Conservation (phyloP, 2,329 filamentous ascomycete genomes). For the Parastagonospora avenae region DNA sequence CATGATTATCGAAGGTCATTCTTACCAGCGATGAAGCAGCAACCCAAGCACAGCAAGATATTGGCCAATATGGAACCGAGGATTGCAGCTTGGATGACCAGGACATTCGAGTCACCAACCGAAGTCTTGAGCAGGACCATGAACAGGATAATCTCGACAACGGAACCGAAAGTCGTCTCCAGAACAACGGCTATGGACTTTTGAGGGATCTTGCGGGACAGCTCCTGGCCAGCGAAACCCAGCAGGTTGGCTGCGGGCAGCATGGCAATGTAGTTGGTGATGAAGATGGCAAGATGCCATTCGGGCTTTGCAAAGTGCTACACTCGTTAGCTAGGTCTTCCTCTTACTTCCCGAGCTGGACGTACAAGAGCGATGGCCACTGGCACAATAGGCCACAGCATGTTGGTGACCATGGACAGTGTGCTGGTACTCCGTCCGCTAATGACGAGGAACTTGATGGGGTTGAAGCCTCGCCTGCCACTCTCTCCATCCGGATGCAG, state of each 20-base stretch:
- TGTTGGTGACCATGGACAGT: slow-evolving; percentile 68
- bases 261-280: slow-evolving; percentile 77
- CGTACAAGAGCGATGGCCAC: slow-evolving; percentile 68
- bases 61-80: slow-evolving; percentile 83
- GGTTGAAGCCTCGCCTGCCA: slow-evolving; percentile 69
- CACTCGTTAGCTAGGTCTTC: slow-evolving; percentile 6
- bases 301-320: slow-evolving; percentile 60
- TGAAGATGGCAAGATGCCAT: slow-evolving; percentile 68
- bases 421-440: slow-evolving; percentile 67
- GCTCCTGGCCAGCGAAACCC: slow-evolving; percentile 74
- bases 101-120: slow-evolving; percentile 50
- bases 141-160: slow-evolving; percentile 84
- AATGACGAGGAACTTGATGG: slow-evolving; percentile 66
- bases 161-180: slow-evolving; percentile 67
- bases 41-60: slow-evolving; percentile 76
- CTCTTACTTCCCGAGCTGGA: background rate
- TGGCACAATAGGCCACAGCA: slow-evolving; percentile 77
- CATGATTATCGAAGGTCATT: background rate
- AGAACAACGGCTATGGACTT: slow-evolving; percentile 70
- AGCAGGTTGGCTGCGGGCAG: slow-evolving; percentile 76
- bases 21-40: slow-evolving; percentile 73
- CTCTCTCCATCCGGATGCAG: slow-evolving; percentile 66
- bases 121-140: slow-evolving; percentile 70
- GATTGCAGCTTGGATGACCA: slow-evolving; percentile 83
- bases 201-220: slow-evolving; percentile 72